A percentile compares a stretch with the other conserved stretches of the same genome.
Conservation (phyloP, 73 alveolate genomes). For the Blepharisma japonicum region DNA sequence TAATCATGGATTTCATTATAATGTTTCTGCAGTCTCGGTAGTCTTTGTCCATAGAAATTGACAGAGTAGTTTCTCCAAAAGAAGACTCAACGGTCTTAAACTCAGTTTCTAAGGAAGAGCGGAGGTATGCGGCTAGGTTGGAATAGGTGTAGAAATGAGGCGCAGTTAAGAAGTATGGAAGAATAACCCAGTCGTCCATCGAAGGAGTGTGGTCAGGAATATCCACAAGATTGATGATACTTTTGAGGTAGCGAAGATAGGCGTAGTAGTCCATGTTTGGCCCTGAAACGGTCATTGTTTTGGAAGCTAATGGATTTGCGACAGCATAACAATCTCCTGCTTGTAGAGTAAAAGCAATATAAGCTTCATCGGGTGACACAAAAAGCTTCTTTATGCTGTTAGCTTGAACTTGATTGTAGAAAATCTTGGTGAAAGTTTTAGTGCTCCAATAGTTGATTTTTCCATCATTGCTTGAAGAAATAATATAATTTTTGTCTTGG, state of each 20-base stretch:
- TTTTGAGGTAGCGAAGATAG: background rate
- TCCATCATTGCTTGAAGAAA: background rate
- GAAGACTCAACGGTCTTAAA: background rate
- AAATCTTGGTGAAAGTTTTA: background rate
- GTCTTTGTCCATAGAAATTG: background rate
- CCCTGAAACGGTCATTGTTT: background rate
- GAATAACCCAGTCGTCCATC: slow-evolving; percentile 3
- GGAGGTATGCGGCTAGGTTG: background rate
- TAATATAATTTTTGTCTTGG: background rate
- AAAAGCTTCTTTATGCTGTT: background rate
- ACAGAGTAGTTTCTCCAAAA: background rate
- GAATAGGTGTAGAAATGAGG: slow-evolving; percentile 13
- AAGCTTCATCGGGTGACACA: background rate
- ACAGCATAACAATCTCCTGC: background rate
- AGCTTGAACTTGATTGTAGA: background rate
- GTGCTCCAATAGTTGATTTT: background rate
- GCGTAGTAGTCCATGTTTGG: slow-evolving; percentile 1
- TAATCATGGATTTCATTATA: background rate
- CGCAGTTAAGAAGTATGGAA: slow-evolving; percentile 4
- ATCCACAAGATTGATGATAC: background rate
- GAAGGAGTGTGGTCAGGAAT: background rate
- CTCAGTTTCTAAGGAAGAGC: background rate
- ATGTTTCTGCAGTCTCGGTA: background rate
- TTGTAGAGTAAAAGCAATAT: background rate
- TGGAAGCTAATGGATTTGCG: background rate